A percentile compares a stretch with the other conserved stretches of the same genome.
phyloP scores from a whole-genome alignment of 495 filamentous ascomycete genomes.

The Jackrogersella minutella region DNA sequence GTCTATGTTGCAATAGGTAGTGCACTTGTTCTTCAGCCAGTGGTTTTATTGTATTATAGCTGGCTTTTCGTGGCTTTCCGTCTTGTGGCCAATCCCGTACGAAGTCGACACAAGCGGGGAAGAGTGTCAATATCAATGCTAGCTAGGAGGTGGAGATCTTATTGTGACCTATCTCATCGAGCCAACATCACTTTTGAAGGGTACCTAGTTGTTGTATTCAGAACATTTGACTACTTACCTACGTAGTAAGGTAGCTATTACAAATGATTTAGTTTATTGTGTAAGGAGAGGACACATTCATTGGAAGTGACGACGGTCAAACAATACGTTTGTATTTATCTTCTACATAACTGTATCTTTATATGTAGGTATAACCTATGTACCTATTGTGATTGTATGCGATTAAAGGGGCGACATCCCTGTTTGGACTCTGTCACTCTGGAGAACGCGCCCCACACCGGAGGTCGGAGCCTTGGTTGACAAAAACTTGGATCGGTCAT shows the following conservation, averaged over 20 bases:
- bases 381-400: no score
- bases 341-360: no score
- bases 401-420: neutral
- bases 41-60: no score
- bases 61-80: no score
- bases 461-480: constrained; percentile 2
- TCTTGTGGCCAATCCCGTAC: neutral
- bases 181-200: no score
- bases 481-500: no score
- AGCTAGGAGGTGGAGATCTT: constrained; percentile 12
- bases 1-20: neutral
- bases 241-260: neutral
- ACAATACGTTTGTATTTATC: neutral
- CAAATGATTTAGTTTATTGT: neutral
- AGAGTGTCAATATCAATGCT: constrained; percentile 2
- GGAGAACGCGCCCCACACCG: constrained; percentile 17
- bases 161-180: neutral
- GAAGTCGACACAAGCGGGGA: constrained; percentile 27
- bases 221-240: neutral
- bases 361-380: neutral
- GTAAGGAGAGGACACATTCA: neutral
- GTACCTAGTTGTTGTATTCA: no score
- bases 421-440: no score
- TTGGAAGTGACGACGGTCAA: neutral
- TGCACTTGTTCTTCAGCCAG: no score